Percentiles rank a stretch among this genome's conserved stretches.
phyloP scores from a whole-genome alignment of 768 basidiomycete genomes.

The Boletellus ananas region DNA sequence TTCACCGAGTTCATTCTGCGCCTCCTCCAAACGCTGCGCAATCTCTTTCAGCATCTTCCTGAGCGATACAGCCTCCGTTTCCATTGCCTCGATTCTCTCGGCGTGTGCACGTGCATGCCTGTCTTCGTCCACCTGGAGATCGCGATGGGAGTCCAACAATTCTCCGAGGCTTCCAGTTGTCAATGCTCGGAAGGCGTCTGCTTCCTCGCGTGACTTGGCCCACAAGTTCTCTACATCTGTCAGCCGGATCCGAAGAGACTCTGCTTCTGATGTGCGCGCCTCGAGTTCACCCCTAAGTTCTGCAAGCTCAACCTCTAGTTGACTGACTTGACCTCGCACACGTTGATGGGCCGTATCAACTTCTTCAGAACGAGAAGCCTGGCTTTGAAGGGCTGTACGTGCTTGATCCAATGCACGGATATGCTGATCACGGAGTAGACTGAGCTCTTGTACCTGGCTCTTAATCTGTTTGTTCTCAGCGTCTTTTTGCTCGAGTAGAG shows the following conservation, averaged over 20 bases:
- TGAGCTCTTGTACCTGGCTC: conserved; percentile 68
- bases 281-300: conserved; percentile 83
- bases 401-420: conserved; percentile 85
- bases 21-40: conserved; percentile 64
- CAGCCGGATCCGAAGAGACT: conserved; percentile 60
- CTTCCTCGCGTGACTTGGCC: conserved; percentile 90
- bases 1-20: conserved; percentile 58
- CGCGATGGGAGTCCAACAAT: conserved; percentile 82
- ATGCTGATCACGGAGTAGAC: conserved; percentile 74
- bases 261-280: conserved; percentile 66
- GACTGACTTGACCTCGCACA: conserved; percentile 61
- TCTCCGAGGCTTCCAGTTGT: conserved; percentile 86
- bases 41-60: conserved; percentile 79
- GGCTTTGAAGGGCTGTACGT: conserved; percentile 68
- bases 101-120: conserved; percentile 67
- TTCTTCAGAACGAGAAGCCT: conserved; percentile 75
- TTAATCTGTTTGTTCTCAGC: conserved; percentile 67
- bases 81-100: conserved; percentile 79
- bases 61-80: conserved; percentile 70
- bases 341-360: conserved; percentile 70
- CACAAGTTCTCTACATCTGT: conserved; percentile 86
- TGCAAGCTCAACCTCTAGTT: conserved; percentile 72
- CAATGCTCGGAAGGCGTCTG: conserved; percentile 81
- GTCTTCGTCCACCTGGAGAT: conserved; percentile 81
- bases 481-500: conserved; percentile 71